Evolutionary conservation across 805 yeast genomes (phyloP), one percentile per base, ranked within the genome.

Genomic region (Candida andamanensis): DNA sequence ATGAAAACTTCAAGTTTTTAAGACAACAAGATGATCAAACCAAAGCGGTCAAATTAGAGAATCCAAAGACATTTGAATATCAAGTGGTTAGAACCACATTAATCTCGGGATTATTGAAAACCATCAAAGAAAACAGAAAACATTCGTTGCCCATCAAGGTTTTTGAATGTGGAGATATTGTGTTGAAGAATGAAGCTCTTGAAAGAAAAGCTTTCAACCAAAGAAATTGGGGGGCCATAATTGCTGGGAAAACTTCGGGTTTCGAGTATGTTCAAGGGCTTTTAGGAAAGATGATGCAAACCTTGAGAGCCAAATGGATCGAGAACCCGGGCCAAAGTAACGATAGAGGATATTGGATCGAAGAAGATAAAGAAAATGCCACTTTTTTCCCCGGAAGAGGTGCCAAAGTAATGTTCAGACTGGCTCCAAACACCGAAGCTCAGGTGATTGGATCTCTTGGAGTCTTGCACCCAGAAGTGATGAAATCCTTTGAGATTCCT

Each of bases 311-410:
- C 22, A 75, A 77, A 27, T 85, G 95, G 92, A 61, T 83, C 39
- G 79, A 73, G 40, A 70, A 74, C 40, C 72, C 77, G 11, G 56
- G 53, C 23, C 54, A 71, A 23, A 59, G 66, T 24, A 72, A 66
- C 40, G 45, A 51, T 26, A 84, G 92, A 66, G 96, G 96, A 33
- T 84, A 77, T 63, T 84, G 92, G 92, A 81, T 83, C 37, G 84
- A 78, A 58, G 79, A 81, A 55, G 85, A 79, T 50, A 61, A 60
- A 32, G 67, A 70, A 17, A 72, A 78, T 54, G 71, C 78, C 30
- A 82, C 89, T 39, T 90, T 72, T 64, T 92, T 92, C 83, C 95
- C 96, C 24, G 98, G 97, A 25, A 82, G 98, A 69, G 97, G 96
- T 41, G 98, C 98, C 32, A 80, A 76, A 52, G 72, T 92, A 42